Evolutionary conservation across 345 rosid genomes (phyloP), one percentile per base, ranked within the genome.

Genomic region (Aurinia saxatilis): DNA sequence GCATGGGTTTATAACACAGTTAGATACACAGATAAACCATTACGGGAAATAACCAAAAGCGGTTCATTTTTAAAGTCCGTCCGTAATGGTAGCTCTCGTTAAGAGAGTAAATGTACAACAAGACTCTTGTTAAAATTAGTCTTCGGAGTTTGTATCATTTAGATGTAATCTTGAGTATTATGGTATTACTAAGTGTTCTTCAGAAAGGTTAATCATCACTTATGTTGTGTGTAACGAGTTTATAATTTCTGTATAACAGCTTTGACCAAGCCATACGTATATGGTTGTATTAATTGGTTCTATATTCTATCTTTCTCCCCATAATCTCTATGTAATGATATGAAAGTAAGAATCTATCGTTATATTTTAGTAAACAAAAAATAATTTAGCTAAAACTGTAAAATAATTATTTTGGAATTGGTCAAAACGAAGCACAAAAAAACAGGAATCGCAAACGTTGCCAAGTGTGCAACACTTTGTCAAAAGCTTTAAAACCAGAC

Each of bases 21-120:
- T 47, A 64, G 96, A 42, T 82, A 78, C 61, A 87, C 99, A 1
- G 84, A 93, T 59, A 93, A 86, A 79, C 96, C 97, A 1, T 45
- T 88, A 39, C 67, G 84, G 1, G 88, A 86, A 70, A 79, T 82
- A 18, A 81, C 86, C 56, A 82, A 70, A 58, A 79, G 80, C 63
- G 78, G 66, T 4, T 84, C 90, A 17, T 80, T 87, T 77, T 76
- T 80, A 6, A 80, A 75, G 51, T 31, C 50, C 15, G 49, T 63
- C 3, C 45, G 73, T 5, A 47, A 19, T 5, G 50, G 57, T 50
- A 74, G 73, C 63, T 65, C 75, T 42, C 75, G 65, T 50, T 71
- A 50, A 64, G 6, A 6, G 12, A 13, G 11, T 0, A 10, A 49
- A 10, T 5, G 27, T 23, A 2, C 0, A 33, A 1, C 1, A 19